Evolutionary conservation across 2,329 filamentous ascomycete species (phyloP), one percentile per base, ranked within the genome.

Genomic region (Neonectria ditissima): DNA sequence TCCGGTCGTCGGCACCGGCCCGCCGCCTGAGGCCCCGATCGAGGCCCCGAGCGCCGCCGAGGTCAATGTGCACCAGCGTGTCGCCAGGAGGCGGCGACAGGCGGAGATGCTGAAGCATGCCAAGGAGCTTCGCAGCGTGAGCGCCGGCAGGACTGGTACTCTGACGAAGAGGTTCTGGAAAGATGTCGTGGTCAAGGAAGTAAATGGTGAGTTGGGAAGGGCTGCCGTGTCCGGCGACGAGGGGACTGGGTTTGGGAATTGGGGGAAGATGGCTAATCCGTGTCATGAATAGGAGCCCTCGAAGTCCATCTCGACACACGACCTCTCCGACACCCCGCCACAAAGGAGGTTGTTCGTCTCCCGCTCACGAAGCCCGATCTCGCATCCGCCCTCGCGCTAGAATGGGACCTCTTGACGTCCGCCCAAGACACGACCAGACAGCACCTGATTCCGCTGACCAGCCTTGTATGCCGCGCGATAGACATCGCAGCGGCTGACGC

Each of bases 361-460:
- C 94, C 96, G 0, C 73, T 81, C 2, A 86, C 85, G 60, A 98
- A 97, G 81, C 89, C 89, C 32, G 87, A 93, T 73, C 90, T 98
- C 41, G 95, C 95, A 24, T 86, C 90, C 47, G 92, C 93, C 60
- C 89, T 99, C 66, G 96, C 95, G 3, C 81, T 97, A 47, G 96
- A 99, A 82, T 99, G 96, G 96, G 94, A 97, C 77, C 84, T 91
- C 52, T 86, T 99, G 65, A 86, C 90, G 24, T 92, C 92, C 14
- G 89, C 92, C 3, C 91, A 94, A 75, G 93, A 98, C 79, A 93
- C 94, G 0, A 86, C 94, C 41, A 92, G 91, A 77, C 88, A 92
- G 63, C 93, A 98, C 80, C 88, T 97, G 51, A 95, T 97, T 69
- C 96, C 96, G 14, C 83, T 99, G 67, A 98, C 94, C 3, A 94